Evolutionary conservation across 2,329 filamentous ascomycete species (phyloP).

Genomic region (Fusarium sacchari): DNA sequence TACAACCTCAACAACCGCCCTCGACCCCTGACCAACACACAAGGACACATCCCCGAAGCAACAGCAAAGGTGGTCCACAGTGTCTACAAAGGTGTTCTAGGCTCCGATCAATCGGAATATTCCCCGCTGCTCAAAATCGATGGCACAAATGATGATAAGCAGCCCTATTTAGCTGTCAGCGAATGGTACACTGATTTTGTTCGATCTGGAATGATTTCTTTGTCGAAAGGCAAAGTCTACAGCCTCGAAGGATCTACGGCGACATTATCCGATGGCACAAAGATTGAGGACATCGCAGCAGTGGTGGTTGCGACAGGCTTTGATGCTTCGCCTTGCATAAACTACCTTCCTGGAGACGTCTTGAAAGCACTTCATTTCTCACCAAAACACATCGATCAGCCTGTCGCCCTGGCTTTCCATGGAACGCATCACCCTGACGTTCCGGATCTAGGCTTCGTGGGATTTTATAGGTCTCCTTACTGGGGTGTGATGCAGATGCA

Average conservation of each 20-base stretch:
- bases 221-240: slow-evolving; percentile 59
- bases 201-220: slow-evolving; percentile 67
- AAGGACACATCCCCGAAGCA: slow-evolving; percentile 71
- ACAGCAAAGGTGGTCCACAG: slow-evolving; percentile 64
- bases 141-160: slow-evolving; percentile 56
- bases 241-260: slow-evolving; percentile 50
- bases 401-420: slow-evolving; percentile 74
- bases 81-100: slow-evolving; percentile 59
- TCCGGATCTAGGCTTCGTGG: slow-evolving; percentile 78
- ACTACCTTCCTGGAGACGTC: slow-evolving; percentile 69
- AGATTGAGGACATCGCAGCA: slow-evolving; percentile 68
- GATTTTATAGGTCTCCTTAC: slow-evolving; percentile 85
- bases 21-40: slow-evolving; percentile 66
- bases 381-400: slow-evolving; percentile 63
- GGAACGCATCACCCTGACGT: slow-evolving; percentile 69
- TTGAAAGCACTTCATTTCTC: slow-evolving; percentile 68
- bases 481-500: slow-evolving; percentile 93
- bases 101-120: slow-evolving; percentile 65
- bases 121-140: slow-evolving; percentile 54
- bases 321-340: slow-evolving; percentile 69
- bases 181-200: slow-evolving; percentile 81
- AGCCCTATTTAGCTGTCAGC: slow-evolving; percentile 74
- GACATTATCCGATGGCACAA: slow-evolving; percentile 44
- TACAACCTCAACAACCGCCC: slow-evolving; percentile 75
- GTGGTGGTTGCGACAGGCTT: slow-evolving; percentile 83